A percentile compares a stretch with the other conserved stretches of the same genome.
phyloP scores from a whole-genome alignment of 1,139 yeast species.

The Saccharomyces uvarum region DNA sequence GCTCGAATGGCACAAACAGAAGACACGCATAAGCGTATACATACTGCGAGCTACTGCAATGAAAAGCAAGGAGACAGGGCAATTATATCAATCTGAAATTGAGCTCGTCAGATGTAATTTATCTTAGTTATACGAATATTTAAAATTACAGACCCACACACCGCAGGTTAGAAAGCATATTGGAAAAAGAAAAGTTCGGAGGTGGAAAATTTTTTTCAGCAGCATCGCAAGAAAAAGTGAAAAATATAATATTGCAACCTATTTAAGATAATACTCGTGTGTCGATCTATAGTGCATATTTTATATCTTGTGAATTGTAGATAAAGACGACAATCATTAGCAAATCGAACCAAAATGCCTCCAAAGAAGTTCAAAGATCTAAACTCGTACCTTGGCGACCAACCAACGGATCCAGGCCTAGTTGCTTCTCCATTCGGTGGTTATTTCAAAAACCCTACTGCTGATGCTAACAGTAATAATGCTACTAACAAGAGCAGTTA shows the following conservation, averaged over 20 bases:
- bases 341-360: constrained; percentile 21
- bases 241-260: background rate
- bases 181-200: background rate
- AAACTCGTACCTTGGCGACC: constrained; percentile 27
- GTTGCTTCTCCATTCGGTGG: constrained; percentile 32
- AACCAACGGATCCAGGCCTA: constrained; percentile 26
- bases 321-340: background rate
- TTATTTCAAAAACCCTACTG: constrained; percentile 21
- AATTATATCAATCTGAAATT: background rate
- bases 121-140: background rate
- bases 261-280: background rate
- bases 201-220: background rate
- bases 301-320: background rate
- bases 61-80: background rate
- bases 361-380: constrained; percentile 31
- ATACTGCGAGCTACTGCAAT: background rate
- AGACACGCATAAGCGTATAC: background rate
- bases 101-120: background rate
- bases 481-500: constrained; percentile 13
- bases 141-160: background rate
- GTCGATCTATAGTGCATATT: background rate
- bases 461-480: background rate
- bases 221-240: background rate
- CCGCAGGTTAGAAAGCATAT: background rate
- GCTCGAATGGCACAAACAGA: background rate